Percentiles rank a stretch among this genome's conserved stretches.
Conservation (phyloP, 768 basidiomycete species). For the Rhodotorula paludigena region DNA sequence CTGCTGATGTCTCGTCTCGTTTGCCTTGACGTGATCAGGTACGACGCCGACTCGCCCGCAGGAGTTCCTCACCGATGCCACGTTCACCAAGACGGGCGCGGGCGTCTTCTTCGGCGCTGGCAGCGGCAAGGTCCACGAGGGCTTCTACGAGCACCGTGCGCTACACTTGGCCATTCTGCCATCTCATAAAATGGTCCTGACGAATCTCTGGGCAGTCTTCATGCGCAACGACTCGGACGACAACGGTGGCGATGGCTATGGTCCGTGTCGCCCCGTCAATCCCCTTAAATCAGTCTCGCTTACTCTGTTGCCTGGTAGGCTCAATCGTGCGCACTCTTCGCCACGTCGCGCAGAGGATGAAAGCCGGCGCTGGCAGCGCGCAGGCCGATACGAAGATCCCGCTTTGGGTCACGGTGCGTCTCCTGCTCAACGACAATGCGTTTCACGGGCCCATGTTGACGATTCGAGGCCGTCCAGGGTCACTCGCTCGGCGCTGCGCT, state of each 20-base stretch:
- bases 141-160: constrained; percentile 20
- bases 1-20: background rate
- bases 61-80: constrained; percentile 30
- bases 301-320: too few relatives aligned
- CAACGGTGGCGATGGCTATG: constrained; percentile 16
- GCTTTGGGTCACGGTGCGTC: background rate
- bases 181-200: too few relatives aligned
- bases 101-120: constrained; percentile 24
- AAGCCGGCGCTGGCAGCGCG: background rate
- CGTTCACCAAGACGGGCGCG: constrained; percentile 10
- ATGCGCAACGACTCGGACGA: background rate
- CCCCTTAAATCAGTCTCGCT: too few relatives aligned
- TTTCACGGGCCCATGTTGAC: too few relatives aligned
- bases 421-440: too few relatives aligned
- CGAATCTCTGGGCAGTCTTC: constrained; percentile 1
- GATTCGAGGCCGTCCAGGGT: too few relatives aligned
- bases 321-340: constrained; percentile 15
- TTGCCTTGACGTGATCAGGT: background rate
- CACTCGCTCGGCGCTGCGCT: constrained; percentile 26
- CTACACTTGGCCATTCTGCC: background rate
- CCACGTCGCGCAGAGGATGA: constrained; percentile 16
- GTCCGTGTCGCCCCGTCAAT: background rate
- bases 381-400: background rate
- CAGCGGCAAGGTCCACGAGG: constrained; percentile 10
- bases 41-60: constrained; percentile 23